Evolutionary conservation across 768 basidiomycete genomes (phyloP).

Genomic region (Russula ochroleuca): DNA sequence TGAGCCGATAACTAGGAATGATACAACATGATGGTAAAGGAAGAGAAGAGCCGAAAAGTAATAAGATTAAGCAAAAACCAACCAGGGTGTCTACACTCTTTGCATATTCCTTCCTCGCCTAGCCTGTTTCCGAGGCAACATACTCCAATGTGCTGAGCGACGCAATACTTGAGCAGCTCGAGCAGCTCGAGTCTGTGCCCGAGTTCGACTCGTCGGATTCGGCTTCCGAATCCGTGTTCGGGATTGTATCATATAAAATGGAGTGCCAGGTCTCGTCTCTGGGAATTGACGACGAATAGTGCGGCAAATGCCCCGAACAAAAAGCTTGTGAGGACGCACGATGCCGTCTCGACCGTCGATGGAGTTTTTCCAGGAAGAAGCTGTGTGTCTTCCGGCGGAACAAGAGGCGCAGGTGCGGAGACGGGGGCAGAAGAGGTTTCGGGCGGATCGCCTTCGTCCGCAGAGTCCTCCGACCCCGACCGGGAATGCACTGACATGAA

Average conservation of each 20-base stretch:
- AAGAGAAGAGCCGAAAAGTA: background rate
- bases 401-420: slow-evolving; percentile 25
- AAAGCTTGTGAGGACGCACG: slow-evolving; percentile 54
- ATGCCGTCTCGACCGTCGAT: slow-evolving; percentile 36
- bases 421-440: slow-evolving; percentile 10
- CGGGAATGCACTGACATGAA: slow-evolving; percentile 34
- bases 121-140: background rate
- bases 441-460: slow-evolving; percentile 9
- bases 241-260: slow-evolving; percentile 23
- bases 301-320: slow-evolving; percentile 56
- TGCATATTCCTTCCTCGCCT: slow-evolving; percentile 1
- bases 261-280: slow-evolving; percentile 27
- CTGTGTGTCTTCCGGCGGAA: slow-evolving; percentile 25
- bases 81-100: background rate
- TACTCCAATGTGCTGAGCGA: slow-evolving; percentile 27
- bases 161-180: slow-evolving; percentile 28
- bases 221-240: slow-evolving; percentile 9
- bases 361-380: slow-evolving; percentile 19
- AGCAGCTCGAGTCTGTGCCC: slow-evolving; percentile 24
- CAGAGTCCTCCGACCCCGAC: slow-evolving; percentile 27
- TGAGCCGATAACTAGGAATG: background rate
- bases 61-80: slow-evolving; percentile 18
- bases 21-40: slow-evolving; percentile 9
- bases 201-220: slow-evolving; percentile 17
- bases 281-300: slow-evolving; percentile 33